Base-by-base conservation (phyloP, 2,329 filamentous ascomycete genomes). In the Emergomyces orientalis region DNA sequence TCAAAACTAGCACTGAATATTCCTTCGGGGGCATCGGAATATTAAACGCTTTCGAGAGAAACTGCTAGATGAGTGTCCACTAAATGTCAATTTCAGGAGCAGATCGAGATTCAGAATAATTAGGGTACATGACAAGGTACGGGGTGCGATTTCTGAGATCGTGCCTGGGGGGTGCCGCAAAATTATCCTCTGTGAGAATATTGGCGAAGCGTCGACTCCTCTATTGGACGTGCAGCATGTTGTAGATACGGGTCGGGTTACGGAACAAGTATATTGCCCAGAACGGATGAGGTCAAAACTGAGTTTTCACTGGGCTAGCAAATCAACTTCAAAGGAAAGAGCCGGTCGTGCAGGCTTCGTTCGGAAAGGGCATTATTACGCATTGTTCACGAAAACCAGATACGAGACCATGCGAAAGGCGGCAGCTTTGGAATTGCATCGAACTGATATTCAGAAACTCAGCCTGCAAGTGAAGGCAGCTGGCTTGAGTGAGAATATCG, bases 141-240 rank as follows among this genome's bases (percentile, higher is more conserved):
- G 82, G 63, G 69, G 67, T 3, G 73, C 76, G 2, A 73, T 82
- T 17, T 78, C 81, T 62, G 68, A 75, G 3, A 68, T 71, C 1
- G 66, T 77, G 2, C 74, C 77, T 2, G 59, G 65, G 25, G 78
- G 77, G 19, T 75, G 75, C 56, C 75, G 81, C 52, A 79, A 80
- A 65, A 75, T 83, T 39, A 79, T 83, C 41, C 70, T 83, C 9
- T 74, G 79, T 3, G 82, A 80, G 0, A 80, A 81, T 62, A 79
- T 82, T 63, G 79, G 79, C 7, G 81, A 82, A 67, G 81, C 79
- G 0, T 80, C 78, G 3, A 70, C 82, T 49, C 82, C 80, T 6
- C 77, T 82, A n/a, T 76, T 79, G 9, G 80, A 82, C 64, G 79
- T 83, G 25, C 75, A 75, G 61, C 78, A 77, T 67, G 79, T 83